Base-by-base conservation (phyloP, 148 eudicot species). In the Rhododendron williamsianum region DNA sequence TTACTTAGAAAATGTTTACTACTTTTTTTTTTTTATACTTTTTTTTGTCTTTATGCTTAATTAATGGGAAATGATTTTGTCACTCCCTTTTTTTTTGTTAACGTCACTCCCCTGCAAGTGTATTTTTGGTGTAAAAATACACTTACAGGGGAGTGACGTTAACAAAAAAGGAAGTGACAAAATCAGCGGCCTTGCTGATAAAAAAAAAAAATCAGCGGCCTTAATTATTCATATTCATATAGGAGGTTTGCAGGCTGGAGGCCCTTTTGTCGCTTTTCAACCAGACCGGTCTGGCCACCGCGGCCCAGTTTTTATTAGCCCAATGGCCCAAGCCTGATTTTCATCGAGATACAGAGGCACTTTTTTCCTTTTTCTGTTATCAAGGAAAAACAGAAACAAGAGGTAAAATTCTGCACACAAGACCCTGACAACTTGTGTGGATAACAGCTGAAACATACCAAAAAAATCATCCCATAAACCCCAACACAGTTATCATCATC, bases 381-480 rank as follows among this genome's bases (percentile, higher is more conserved):
- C 63, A 56, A 16, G 6, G 63, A 4, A 56, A 63, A 21, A 63
- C 69, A 23, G 69, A 12, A 51, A 51, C 54, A 12, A 51, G 49
- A 21, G 71, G 27, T 63, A 63, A 63, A 12, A 9, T 63, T 63
- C 30, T 1, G 67, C 9, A 18, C 67, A 19, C 2, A 19, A 63
- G 12, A 63, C 71, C 71, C 71, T 23, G 69, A 63, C 27, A 63
- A n/a, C 11, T 60, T 81, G 18, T 81, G 72, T 82, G 84, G 84
- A 82, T 82, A 43, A 60, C n/a, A n/a, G 6, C 54, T n/a, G 51
- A 36, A 9, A n/a, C 13, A 11, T 41, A 6, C 33, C 7, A 0
- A 13, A 54, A 56, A 9, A 10, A 25, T n/a, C 3, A 15, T 48
- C 18, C 58, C 41, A 9, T 1, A 9, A 82, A 67, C 33, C n/a